Base-by-base conservation (phyloP, 306 rosid species). In the Vachellia pachyceras region DNA sequence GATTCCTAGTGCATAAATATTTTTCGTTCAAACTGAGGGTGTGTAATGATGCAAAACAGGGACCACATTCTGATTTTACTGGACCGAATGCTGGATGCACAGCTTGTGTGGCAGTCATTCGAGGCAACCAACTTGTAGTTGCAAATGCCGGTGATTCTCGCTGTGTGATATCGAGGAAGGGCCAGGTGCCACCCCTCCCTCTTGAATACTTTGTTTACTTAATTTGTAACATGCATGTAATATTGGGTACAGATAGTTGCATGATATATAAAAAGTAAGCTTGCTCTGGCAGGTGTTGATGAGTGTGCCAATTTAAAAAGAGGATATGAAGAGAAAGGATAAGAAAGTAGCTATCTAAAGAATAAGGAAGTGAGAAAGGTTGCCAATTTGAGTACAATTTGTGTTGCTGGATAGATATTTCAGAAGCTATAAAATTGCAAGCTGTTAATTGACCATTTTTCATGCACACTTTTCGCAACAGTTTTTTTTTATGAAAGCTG, bases 71-170 rank as follows among this genome's bases (percentile, higher is more conserved):
- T 77, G 97, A 93, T 86, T 95, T 89, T 87, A 76, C 68, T 72
- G 98, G 98, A 77, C 98, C 98, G 81, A 91, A 85, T 85, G 85
- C 75, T 80, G 99, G 99, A 81, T 73, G 99, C 92, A 93, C 99
- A 41, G 98, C 97, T 75, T 95, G 99, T 87, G 99, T 95, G 76
- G 94, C 96, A 45, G 67, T 91, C 58, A 85, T 95, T 47, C 91
- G 57, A 78, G 88, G 88, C 80, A 93, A 85, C 47, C 90, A 82
- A 87, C 90, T 95, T 72, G 36, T 95, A 65, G 98, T 95, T 22
- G 98, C 97, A 67, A 95, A 95, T 89, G 99, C 99, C 49, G 99
- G 99, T 81, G 98, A 95, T 87, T 95, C 99, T 64, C 96, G 98
- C 47, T 95, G 97, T 70, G 94, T 95, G 22, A 55, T 95, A 81